Evolutionary conservation across 495 filamentous ascomycete genomes (phyloP).

Genomic region (Penicillium verhagenii): DNA sequence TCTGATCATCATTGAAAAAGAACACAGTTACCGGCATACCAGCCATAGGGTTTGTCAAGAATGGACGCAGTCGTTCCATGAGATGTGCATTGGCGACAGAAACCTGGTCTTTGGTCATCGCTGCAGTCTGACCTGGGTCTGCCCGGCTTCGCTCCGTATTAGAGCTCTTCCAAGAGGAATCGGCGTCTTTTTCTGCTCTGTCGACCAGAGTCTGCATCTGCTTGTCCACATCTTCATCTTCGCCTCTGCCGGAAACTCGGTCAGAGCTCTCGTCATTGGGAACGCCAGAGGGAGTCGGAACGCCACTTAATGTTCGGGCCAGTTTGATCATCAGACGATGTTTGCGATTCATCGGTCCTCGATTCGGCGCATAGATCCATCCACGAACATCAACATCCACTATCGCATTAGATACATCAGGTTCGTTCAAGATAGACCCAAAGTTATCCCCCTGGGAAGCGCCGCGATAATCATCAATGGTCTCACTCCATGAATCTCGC

Average conservation of each 20-base stretch:
- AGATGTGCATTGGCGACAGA: conserved; percentile 79
- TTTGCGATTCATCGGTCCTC: conserved; percentile 82
- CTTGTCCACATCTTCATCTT: conserved; percentile 62
- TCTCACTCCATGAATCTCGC: conserved; percentile 31
- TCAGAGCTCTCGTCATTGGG: conserved; percentile 28
- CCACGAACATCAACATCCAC: conserved; percentile 90
- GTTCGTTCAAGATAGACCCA: conserved; percentile 61
- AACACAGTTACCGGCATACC: conserved; percentile 80
- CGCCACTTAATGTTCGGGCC: conserved; percentile 78
- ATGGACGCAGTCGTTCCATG: conserved; percentile 83
- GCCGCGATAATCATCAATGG: conserved; percentile 43
- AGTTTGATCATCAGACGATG: conserved; percentile 83
- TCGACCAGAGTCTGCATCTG: conserved; percentile 73
- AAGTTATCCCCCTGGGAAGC: conserved; percentile 21
- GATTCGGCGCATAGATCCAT: conserved; percentile 87
- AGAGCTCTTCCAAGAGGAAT: conserved; percentile 59
- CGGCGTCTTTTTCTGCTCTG: conserved; percentile 66
- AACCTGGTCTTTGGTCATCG: conserved; percentile 69
- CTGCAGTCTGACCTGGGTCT: conserved; percentile 47
- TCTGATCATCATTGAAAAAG: conserved; percentile 80
- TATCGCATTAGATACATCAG: conserved; percentile 74
- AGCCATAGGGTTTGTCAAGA: conserved; percentile 76
- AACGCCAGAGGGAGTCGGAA: conserved; percentile 61
- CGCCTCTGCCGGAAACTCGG: conserved; percentile 28
- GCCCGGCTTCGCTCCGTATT: conserved; percentile 14